Base-by-base conservation (phyloP, 2,329 filamentous ascomycete genomes). In the Colletotrichum graminicola region DNA sequence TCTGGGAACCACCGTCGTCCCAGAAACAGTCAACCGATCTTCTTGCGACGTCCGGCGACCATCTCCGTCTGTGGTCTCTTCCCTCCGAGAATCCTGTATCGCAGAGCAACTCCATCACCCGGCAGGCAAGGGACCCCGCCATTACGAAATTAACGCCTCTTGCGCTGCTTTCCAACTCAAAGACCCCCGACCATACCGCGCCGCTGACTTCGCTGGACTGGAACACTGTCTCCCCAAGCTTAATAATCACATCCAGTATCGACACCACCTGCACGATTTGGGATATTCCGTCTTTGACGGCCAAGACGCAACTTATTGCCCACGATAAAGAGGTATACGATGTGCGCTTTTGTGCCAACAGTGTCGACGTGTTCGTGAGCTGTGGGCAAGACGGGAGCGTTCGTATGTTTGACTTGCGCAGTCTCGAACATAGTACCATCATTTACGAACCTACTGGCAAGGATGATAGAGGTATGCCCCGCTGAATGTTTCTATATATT, bases 281-380 rank as follows among this genome's bases (percentile, higher is more conserved):
- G 96, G 96, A 99, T 80, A 99, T 99, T 67, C 96, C 96, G 4
- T 98, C 96, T 1, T 86, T 99, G 73, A 99, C 96, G 0, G 96
- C 96, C 63, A 99, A 99, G 84, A 99, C 96, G 2, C 96, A 99
- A 80, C 86, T 99, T 56, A 99, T 99, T 82, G 96, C 96, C 26
- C 96, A 99, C 80, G 96, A 99, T 83, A 98, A 98, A 82, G 96
- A 99, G 82, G 96, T 99, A 7, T 99, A 97, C 78, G 96, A 99
- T 80, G 96, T 99, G 59, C 91, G 96, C 26, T 99, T 99, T 83
- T 99, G 96, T 83, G 96, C 96, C 60, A 96, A 97, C 76, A 98
- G 94, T 76, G 94, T 97, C n/a, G 96, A 99, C 78, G 95, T 98
- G 1, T 99, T 99, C 80, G 96, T 98, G 41, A 97, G 94, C 80